Conservation (phyloP, 2,329 filamentous ascomycete species). For the Alternaria triticimaculans region DNA sequence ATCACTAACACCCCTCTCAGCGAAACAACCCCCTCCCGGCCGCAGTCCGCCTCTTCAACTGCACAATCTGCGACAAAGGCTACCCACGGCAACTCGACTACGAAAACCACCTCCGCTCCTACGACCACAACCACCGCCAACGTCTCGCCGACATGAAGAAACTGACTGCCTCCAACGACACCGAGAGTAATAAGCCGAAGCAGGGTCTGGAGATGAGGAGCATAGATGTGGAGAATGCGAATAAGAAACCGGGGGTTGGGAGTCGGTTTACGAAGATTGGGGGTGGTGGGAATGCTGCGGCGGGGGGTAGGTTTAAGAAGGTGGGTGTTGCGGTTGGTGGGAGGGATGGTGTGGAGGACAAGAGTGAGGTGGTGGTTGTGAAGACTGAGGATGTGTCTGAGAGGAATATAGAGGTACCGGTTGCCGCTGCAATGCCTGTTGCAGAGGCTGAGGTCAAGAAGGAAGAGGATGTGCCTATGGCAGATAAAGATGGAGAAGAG, state of each 20-base stretch:
- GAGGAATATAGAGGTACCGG: constrained; percentile 33
- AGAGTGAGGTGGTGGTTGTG: constrained; percentile 2
- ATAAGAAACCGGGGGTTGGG: constrained; percentile 24
- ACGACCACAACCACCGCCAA: constrained; percentile 83
- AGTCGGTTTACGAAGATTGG: constrained; percentile 40
- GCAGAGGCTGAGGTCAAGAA: constrained; percentile 15
- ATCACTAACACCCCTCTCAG: constrained; percentile 24
- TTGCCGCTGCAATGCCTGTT: not conserved
- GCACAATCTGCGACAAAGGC: constrained; percentile 85
- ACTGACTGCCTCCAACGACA: constrained; percentile 39
- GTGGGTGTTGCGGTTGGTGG: constrained; percentile 59
- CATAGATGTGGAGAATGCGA: constrained; percentile 29
- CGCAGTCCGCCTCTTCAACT: constrained; percentile 46
- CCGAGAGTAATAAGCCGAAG: constrained; percentile 26
- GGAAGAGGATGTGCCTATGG: constrained; percentile 28
- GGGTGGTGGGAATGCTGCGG: constrained; percentile 20
- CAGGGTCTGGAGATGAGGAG: constrained; percentile 33
- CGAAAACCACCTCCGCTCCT: constrained; percentile 90
- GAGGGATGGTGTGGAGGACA: not conserved
- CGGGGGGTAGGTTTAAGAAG: constrained; percentile 69
- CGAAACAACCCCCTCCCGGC: constrained; percentile 54
- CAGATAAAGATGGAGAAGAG: too few relatives aligned
- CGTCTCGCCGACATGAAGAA: constrained; percentile 87
- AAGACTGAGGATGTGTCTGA: constrained; percentile 45
- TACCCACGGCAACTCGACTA: constrained; percentile 96